Base-by-base conservation (phyloP, 768 basidiomycete species). In the Suillus tomentosus region DNA sequence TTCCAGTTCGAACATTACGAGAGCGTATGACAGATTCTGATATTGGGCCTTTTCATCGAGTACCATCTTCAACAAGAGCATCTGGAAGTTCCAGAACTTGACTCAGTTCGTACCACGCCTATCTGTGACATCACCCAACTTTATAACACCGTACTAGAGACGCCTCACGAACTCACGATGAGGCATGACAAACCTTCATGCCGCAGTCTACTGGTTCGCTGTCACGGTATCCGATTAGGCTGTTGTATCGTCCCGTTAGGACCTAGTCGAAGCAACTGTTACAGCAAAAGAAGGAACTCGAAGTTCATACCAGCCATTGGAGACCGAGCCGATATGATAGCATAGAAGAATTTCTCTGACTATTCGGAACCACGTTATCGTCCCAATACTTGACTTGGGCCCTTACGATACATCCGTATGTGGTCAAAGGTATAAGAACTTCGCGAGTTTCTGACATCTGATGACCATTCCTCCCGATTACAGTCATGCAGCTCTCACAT, bases 261-360 rank as follows among this genome's bases (percentile, higher is more conserved):
- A n/a, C n/a, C 45, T 5, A n/a, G 45, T 47, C 19, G 10, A n/a
- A 47, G 45, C n/a, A 47, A n/a, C n/a, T n/a, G 19, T 47, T 47
- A 47, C 45, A 47, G 45, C 45, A 47, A 47, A n/a, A 47, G 45
- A 47, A 47, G 45, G 45, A 47, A 47, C 45, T 31, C 10, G n/a
- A n/a, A n/a, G 10, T n/a, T 47, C n/a, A n/a, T 11, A 47, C 19
- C n/a, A 47, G 45, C 10, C 10, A 3, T 10, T 47, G 45, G 43
- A n/a, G 19, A n/a, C 45, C 19, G n/a, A 47, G n/a, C 45, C n/a
- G 45, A n/a, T n/a, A 10, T 47, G 9, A n/a, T n/a, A n/a, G n/a
- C 45, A 47, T 47, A n/a, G 45, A 47, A 47, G 45, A 19, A n/a
- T 9, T 47, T 47, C 3, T n/a, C 3, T n/a, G 19, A 47, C 45